Percentiles rank a stretch among this genome's conserved stretches.
phyloP scores from a whole-genome alignment of 1,139 yeast species.

The Nakaseomyces nivariensis region DNA sequence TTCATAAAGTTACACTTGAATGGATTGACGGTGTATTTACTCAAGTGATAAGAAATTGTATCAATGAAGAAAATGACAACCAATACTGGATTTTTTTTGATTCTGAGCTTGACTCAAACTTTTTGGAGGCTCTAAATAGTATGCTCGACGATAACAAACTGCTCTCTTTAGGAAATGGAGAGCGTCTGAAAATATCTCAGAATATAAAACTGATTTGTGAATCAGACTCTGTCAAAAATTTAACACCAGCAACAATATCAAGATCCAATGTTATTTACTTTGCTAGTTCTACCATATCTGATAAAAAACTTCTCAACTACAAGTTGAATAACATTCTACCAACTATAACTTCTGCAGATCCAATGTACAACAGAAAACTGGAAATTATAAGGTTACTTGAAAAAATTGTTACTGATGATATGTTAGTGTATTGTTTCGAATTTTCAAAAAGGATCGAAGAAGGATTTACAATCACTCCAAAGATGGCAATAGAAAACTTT shows the following conservation, averaged over 20 bases:
- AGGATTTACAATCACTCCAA: too few species aligned
- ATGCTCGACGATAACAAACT: slow-evolving; percentile 81
- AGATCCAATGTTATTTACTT: slow-evolving; percentile 89
- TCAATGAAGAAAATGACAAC: slow-evolving; percentile 22
- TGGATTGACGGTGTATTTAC: slow-evolving; percentile 92
- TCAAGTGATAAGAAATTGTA: slow-evolving; percentile 49
- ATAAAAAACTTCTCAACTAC: neutral
- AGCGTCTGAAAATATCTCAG: slow-evolving; percentile 57
- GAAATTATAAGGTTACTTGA: too few species aligned
- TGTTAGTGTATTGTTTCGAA: too few species aligned
- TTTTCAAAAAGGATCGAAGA: too few species aligned
- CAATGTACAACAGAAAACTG: too few species aligned
- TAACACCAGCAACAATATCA: slow-evolving; percentile 88
- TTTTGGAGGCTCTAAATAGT: slow-evolving; percentile 89
- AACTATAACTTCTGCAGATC: neutral
- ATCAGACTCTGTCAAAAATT: slow-evolving; percentile 51
- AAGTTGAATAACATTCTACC: neutral
- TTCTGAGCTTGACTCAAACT: slow-evolving; percentile 88
- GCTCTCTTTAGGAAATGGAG: slow-evolving; percentile 84
- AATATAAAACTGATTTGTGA: slow-evolving; percentile 69
- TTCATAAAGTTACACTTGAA: slow-evolving; percentile 73
- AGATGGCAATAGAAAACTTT: too few species aligned
- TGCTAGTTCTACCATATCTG: slow-evolving; percentile 24
- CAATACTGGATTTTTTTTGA: slow-evolving; percentile 75
- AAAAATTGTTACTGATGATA: too few species aligned